A percentile compares a stretch with the other conserved stretches of the same genome.
Evolutionary conservation across 208 protist species (phyloP).

Genomic region (Leishmania braziliensis): DNA sequence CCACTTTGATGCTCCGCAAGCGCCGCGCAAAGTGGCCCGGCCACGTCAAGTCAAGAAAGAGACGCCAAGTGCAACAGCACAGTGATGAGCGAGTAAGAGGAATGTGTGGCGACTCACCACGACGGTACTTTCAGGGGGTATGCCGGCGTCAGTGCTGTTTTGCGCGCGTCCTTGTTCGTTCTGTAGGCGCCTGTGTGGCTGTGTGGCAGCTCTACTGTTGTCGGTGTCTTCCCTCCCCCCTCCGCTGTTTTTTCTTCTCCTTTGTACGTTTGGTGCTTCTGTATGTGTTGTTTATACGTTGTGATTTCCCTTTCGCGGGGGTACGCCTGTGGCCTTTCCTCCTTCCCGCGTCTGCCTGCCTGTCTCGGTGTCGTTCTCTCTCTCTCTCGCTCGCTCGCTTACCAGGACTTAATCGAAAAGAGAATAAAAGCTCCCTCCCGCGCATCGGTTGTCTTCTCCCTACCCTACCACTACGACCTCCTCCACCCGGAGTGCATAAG

Average conservation of each 20-base stretch:
- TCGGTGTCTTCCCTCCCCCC: no score
- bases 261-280: neutral
- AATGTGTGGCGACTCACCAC: neutral
- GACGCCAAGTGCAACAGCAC: neutral
- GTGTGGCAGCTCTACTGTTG: no score
- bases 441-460: neutral
- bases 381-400: neutral
- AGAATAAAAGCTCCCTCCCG: neutral
- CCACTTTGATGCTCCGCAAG: slow-evolving; percentile 45
- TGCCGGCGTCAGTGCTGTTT: neutral
- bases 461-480: neutral
- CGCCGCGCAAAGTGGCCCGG: slow-evolving; percentile 61
- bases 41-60: slow-evolving; percentile 30
- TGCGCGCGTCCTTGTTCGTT: no score
- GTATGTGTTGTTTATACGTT: neutral
- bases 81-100: neutral
- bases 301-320: neutral
- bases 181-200: no score
- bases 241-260: no score
- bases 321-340: neutral
- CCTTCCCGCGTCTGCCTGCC: neutral
- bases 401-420: neutral
- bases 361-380: neutral
- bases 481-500: neutral
- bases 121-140: neutral